Conservation (phyloP, 345 rosid genomes). For the Bretschneidera sinensis region DNA sequence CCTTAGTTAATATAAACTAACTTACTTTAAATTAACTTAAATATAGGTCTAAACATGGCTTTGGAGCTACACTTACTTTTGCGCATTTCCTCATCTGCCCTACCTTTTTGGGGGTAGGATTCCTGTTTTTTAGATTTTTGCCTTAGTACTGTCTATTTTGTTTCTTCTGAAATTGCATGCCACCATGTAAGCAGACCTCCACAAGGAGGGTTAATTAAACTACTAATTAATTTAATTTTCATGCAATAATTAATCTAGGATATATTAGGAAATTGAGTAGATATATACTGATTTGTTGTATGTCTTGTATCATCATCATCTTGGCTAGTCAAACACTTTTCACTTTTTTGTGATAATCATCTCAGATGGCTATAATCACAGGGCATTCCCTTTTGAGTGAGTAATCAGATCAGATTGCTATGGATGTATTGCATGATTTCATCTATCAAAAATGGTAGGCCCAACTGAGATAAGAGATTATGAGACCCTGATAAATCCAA, state of each 20-base stretch:
- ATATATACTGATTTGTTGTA: neutral
- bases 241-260: too few relatives aligned
- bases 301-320: neutral
- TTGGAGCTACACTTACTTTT: neutral
- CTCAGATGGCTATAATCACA: constrained; percentile 7
- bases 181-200: too few relatives aligned
- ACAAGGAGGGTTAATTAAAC: too few relatives aligned
- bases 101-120: neutral
- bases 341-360: constrained; percentile 10
- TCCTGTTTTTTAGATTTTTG: constrained; percentile 6
- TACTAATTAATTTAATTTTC: too few relatives aligned
- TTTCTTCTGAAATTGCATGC: neutral
- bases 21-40: too few relatives aligned
- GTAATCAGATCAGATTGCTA: constrained; percentile 11
- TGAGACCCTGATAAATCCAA: constrained; percentile 9
- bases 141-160: neutral
- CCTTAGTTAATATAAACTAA: neutral
- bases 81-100: neutral
- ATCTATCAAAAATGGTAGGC: neutral
- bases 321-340: neutral
- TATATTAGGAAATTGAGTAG: too few relatives aligned
- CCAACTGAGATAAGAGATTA: constrained; percentile 6
- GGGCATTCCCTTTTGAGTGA: constrained; percentile 8
- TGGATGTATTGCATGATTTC: constrained; percentile 8
- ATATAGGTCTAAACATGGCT: too few relatives aligned